A percentile compares a stretch with the other conserved stretches of the same genome.
These are phyloP conservation scores for Aspergillus conjunctus DNA, from an alignment of 495 filamentous ascomycete genomes.

Conservation along the genomic window DNA sequence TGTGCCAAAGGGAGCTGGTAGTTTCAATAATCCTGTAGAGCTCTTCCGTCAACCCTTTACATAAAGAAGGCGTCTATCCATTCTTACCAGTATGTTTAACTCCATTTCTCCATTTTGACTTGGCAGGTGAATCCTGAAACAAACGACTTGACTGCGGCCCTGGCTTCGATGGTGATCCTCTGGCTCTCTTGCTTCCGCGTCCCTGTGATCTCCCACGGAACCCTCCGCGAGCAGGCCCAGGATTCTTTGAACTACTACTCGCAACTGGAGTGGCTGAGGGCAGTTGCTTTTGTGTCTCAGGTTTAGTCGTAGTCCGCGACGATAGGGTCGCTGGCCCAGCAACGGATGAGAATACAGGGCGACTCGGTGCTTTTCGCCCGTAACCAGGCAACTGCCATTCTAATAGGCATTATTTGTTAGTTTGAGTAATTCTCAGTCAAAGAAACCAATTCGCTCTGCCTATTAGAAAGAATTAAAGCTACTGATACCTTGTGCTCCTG, in stretches of 20 bases:
- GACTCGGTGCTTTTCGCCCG: conserved; percentile 9
- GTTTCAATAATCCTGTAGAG: conserved; percentile 15
- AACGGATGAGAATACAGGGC: neutral
- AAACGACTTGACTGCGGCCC: conserved; percentile 12
- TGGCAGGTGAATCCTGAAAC: conserved; percentile 27
- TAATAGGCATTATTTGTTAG: conserved; percentile 6
- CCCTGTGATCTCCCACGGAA: conserved; percentile 9
- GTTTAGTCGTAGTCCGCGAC: neutral
- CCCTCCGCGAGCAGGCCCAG: neutral
- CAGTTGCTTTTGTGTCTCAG: conserved; percentile 8
- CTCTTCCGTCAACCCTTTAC: neutral
- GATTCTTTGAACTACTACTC: neutral
- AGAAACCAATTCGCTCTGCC: neutral
- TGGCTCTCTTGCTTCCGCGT: conserved; percentile 11
- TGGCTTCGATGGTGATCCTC: neutral
- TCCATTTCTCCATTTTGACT: conserved; percentile 30
- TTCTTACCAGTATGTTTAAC: conserved; percentile 22
- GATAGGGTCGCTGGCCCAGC: neutral
- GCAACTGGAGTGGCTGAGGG: neutral
- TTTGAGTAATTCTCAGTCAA: neutral
- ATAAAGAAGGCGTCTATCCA: neutral
- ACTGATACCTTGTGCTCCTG: conserved; percentile 28
- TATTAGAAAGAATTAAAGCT: neutral
- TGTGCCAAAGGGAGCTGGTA: conserved; percentile 25
- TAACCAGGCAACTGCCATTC: conserved; percentile 30